Percentiles rank a stretch among this genome's conserved stretches.
Conservation (phyloP, 208 protist species). For the Spongospora subterranea region DNA sequence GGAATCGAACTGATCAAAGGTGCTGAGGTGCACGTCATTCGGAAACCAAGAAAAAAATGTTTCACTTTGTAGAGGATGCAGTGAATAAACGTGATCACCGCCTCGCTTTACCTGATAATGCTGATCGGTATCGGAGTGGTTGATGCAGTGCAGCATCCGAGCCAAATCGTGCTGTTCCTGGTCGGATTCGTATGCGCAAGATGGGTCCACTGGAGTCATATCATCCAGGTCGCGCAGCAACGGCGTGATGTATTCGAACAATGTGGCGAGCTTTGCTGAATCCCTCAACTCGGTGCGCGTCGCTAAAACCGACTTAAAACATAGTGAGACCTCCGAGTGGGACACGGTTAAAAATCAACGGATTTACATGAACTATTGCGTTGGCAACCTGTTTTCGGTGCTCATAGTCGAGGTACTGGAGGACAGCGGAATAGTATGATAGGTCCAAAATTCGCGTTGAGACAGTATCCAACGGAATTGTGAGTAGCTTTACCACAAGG, state of each 20-base stretch:
- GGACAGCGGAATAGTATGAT: constrained; percentile 75
- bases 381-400: constrained; percentile 68
- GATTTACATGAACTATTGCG: constrained; percentile 27
- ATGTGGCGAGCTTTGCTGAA: not conserved
- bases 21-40: too few species aligned
- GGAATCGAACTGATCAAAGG: too few species aligned
- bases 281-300: not conserved
- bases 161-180: constrained; percentile 53
- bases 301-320: not conserved
- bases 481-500: constrained; percentile 72
- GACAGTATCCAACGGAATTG: constrained; percentile 75
- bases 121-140: not conserved
- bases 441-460: constrained; percentile 80
- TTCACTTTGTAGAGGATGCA: too few species aligned
- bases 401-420: constrained; percentile 76
- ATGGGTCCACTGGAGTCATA: not conserved
- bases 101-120: constrained; percentile 56
- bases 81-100: too few species aligned
- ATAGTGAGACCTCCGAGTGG: not conserved
- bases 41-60: too few species aligned
- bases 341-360: not conserved
- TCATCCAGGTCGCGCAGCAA: constrained; percentile 49
- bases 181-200: not conserved
- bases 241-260: constrained; percentile 39
- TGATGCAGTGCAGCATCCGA: not conserved